These are phyloP conservation scores for Kwoniella pini DNA, from an alignment of 768 basidiomycete species.

Conservation along the genomic window DNA sequence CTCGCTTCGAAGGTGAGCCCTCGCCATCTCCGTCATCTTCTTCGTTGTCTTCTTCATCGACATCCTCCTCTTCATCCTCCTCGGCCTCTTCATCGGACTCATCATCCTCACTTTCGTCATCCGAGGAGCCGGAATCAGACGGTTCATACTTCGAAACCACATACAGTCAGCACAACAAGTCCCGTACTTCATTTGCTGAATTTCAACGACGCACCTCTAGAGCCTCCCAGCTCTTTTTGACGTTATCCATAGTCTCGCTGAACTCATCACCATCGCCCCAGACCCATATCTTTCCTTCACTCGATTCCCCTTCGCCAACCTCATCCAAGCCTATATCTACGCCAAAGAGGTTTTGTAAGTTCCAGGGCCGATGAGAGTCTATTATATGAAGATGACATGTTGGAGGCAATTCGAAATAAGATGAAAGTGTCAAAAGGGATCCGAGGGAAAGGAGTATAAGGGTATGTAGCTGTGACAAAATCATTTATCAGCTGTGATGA, in stretches of 20 bases:
- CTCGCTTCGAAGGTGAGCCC: conserved; percentile 18
- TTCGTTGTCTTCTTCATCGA: conserved; percentile 39
- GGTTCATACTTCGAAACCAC: conserved; percentile 70
- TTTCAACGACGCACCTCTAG: conserved; percentile 74
- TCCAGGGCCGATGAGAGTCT: conserved; percentile 88
- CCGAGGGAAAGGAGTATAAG: conserved; percentile 92
- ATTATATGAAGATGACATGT: conserved; percentile 82
- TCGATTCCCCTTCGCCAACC: conserved; percentile 39
- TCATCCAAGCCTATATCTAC: conserved; percentile 51
- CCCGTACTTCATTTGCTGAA: no score
- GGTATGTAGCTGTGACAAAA: conserved; percentile 61
- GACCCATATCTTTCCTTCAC: conserved; percentile 65
- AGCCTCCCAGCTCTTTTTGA: conserved; percentile 80
- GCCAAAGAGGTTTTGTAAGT: conserved; percentile 79
- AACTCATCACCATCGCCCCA: conserved; percentile 86
- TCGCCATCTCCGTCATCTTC: conserved; percentile 31
- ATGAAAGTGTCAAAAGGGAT: conserved; percentile 77
- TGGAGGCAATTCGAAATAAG: conserved; percentile 55
- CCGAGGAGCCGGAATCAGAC: conserved; percentile 57
- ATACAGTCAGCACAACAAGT: not conserved
- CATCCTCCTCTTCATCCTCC: conserved; percentile 53
- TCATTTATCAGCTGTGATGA: conserved; percentile 1
- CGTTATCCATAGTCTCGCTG: conserved; percentile 64
- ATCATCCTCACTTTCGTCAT: conserved; percentile 57
- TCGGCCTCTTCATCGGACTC: conserved; percentile 60